Base-by-base conservation (phyloP, 2,329 filamentous ascomycete genomes). In the Zasmidium cellare region DNA sequence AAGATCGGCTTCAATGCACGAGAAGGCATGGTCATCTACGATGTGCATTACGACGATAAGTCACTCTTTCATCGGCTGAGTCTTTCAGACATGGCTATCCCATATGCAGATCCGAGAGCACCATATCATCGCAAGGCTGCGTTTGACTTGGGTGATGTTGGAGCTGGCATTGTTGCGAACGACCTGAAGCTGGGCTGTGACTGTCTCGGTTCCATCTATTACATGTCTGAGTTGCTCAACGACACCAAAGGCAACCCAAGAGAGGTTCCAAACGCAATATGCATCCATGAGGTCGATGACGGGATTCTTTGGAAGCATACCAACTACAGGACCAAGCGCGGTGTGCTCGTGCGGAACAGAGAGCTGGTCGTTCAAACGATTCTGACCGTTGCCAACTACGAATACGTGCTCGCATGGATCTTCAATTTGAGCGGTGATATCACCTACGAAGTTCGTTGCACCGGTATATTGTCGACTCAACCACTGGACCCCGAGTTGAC, bases 281-380 rank as follows among this genome's bases (percentile, higher is more conserved):
- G 87, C 67, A 80, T 89, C 51, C 87, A 90, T 68, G 87, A 90
- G 69, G 86, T 89, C 71, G 87, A 90, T 64, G 83, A 79, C 22
- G 87, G 87, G 3, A 85, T 88, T 56, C 84, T 84, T 44, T 87
- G 86, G 80, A 90, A 89, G 69, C 87, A 90, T 73, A 89, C 85
- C 51, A 89, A 90, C 71, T 87, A 88, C 74, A 79, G 87, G 9
- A 88, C 85, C 3, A 83, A 82, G 0, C 78, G 84, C 9, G 85
- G 86, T 1, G 86, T 83, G 0, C 80, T 88, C 3, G 82, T 83
- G 18, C 82, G 87, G 19, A 85, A 83, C 61, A 79, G 87, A 22
- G 85, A 89, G 68, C 75, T 89, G 3, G 86, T 89, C 1, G 70
- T 90, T 5, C 87, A 89, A 69, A 84, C 82, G 66, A 89, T 89